A percentile compares a stretch with the other conserved stretches of the same genome.
These are phyloP conservation scores for Tulasnella sp. DNA, from an alignment of 768 basidiomycete genomes.

Conservation along the genomic window DNA sequence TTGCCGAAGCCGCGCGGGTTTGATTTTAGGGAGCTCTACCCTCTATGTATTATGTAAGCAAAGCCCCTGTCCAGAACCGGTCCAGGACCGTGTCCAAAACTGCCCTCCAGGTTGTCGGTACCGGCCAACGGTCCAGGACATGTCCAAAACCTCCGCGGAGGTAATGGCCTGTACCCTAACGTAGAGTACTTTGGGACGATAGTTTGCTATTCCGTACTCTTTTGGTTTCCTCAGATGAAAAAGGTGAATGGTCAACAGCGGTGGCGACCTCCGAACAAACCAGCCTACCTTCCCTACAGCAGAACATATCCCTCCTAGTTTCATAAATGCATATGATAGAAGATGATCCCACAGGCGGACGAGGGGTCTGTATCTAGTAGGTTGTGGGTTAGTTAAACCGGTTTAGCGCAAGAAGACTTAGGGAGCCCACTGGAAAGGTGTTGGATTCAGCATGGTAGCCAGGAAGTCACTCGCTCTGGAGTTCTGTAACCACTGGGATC, in stretches of 20 bases:
- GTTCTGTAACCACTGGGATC: not conserved
- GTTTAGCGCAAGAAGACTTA: not conserved
- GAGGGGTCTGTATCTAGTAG: not conserved
- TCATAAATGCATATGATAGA: not conserved
- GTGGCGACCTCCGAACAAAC: not conserved
- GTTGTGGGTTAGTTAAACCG: not conserved
- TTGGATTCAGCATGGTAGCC: not conserved
- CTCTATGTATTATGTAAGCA: too few species aligned
- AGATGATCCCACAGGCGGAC: not conserved
- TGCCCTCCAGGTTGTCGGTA: too few species aligned
- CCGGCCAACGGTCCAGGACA: too few species aligned
- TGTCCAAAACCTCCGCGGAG: too few species aligned
- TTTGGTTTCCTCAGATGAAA: slow-evolving; percentile 32
- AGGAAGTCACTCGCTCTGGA: not conserved
- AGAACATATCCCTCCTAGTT: slow-evolving; percentile 51
- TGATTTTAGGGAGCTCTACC: too few species aligned
- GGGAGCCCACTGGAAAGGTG: not conserved
- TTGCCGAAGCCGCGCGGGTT: too few species aligned
- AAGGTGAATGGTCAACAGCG: not conserved
- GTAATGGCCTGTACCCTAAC: too few species aligned
- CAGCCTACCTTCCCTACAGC: slow-evolving; percentile 62
- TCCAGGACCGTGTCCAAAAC: too few species aligned
- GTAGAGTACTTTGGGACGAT: slow-evolving; percentile 70
- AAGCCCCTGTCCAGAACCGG: too few species aligned
- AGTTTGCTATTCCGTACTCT: slow-evolving; percentile 53